A percentile compares a stretch with the other conserved stretches of the same genome.
These are phyloP conservation scores for Penicillium diatomitis DNA, from an alignment of 495 filamentous ascomycete species.

Conservation along the genomic window DNA sequence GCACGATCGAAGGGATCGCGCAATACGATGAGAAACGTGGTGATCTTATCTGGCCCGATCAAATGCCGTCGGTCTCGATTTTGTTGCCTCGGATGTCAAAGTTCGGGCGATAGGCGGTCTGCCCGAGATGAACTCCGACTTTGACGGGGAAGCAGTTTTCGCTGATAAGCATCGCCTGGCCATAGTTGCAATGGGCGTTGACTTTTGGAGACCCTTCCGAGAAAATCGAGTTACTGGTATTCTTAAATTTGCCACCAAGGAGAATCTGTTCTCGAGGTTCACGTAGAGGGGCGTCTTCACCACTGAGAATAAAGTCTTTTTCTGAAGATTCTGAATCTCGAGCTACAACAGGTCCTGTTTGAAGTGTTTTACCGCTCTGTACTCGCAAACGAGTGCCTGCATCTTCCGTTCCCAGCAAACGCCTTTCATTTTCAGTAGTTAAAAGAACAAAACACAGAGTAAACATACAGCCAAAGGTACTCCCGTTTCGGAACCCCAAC, in stretches of 20 bases:
- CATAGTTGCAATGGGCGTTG: not conserved
- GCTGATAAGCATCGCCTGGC: not conserved
- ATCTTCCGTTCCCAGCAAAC: not conserved
- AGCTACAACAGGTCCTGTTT: no score
- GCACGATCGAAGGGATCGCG: not conserved
- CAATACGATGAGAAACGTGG: slow-evolving; percentile 3
- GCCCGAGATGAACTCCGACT: not conserved
- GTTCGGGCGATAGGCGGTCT: slow-evolving; percentile 2
- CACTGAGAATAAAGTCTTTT: no score
- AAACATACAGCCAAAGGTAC: not conserved
- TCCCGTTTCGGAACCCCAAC: no score
- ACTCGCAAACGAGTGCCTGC: not conserved
- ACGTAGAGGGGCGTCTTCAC: no score
- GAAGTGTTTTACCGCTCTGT: no score
- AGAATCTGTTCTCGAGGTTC: no score
- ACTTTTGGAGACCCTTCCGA: no score
- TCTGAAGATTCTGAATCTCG: no score
- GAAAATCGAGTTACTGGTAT: no score
- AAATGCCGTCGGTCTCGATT: slow-evolving; percentile 12
- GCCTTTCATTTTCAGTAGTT: not conserved
- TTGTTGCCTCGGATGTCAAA: slow-evolving; percentile 16
- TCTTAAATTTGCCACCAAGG: no score
- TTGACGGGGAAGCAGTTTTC: no score
- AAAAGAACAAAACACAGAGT: not conserved
- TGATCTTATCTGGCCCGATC: slow-evolving; percentile 3